Evolutionary conservation across 2,329 filamentous ascomycete genomes (phyloP).

Genomic region (Colletotrichum sansevieriae): DNA sequence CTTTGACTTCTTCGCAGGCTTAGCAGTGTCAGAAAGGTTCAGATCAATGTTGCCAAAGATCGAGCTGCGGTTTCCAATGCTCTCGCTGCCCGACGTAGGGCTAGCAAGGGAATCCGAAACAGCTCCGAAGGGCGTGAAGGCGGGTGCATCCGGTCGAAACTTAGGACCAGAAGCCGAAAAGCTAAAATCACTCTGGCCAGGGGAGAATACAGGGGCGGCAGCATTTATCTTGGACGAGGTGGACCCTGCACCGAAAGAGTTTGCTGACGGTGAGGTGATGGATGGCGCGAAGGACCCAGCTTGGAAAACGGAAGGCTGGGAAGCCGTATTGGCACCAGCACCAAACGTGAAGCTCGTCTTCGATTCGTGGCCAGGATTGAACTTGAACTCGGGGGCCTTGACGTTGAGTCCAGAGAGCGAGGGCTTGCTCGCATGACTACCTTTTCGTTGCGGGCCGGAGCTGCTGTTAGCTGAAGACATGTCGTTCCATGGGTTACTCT

Average conservation of each 20-base stretch:
- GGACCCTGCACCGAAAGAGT: conserved; percentile 56
- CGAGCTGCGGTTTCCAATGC: conserved; percentile 57
- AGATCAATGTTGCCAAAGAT: conserved; percentile 81
- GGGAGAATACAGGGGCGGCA: conserved; percentile 78
- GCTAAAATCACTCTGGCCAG: conserved; percentile 73
- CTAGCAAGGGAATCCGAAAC: conserved; percentile 63
- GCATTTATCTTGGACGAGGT: conserved; percentile 73
- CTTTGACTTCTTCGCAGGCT: conserved; percentile 80
- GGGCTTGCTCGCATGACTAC: conserved; percentile 75
- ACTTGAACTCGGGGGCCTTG: conserved; percentile 89
- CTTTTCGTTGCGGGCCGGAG: conserved; percentile 52
- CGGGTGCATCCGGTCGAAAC: conserved; percentile 82
- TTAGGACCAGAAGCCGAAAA: conserved; percentile 76
- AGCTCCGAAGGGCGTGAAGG: conserved; percentile 75
- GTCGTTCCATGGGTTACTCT: conserved; percentile 75
- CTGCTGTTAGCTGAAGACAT: conserved; percentile 56
- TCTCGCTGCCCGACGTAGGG: conserved; percentile 60
- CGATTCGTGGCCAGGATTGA: conserved; percentile 69
- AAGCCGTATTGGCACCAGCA: conserved; percentile 56
- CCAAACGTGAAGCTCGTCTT: conserved; percentile 66
- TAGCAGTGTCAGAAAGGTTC: conserved; percentile 71
- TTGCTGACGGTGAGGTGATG: conserved; percentile 50
- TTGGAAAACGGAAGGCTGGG: conserved; percentile 65
- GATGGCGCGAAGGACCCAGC: conserved; percentile 51
- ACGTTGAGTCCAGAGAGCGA: conserved; percentile 88